These are phyloP conservation scores for Aspergillus ochraceus DNA, from an alignment of 2,329 filamentous ascomycete genomes.

Conservation along the genomic window DNA sequence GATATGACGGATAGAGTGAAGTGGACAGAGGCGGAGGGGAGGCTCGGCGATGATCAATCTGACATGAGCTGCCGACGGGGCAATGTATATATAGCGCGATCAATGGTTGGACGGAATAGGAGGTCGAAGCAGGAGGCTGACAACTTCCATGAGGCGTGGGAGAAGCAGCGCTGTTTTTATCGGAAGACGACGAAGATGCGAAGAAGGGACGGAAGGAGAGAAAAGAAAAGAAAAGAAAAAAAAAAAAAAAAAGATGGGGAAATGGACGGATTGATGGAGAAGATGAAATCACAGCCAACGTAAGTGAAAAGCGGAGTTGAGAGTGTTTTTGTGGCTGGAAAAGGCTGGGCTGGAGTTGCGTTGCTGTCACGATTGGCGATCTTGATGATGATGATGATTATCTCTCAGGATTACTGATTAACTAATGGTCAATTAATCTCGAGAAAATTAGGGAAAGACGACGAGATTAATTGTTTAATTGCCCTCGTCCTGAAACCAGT, in stretches of 20 bases:
- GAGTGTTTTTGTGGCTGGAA: neutral
- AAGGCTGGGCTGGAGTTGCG: neutral
- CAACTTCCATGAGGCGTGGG: neutral
- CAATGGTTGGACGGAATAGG: neutral
- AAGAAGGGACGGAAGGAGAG: neutral
- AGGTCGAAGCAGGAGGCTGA: neutral
- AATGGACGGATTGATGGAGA: neutral
- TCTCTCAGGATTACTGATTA: too few species aligned
- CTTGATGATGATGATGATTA: neutral
- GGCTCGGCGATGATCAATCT: slow-evolving; percentile 3
- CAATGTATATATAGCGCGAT: neutral
- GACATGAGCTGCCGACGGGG: neutral
- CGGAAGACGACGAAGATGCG: neutral
- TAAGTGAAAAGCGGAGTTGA: neutral
- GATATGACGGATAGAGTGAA: slow-evolving; percentile 6
- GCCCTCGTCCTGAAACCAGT: neutral
- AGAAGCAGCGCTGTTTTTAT: neutral
- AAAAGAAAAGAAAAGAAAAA: neutral
- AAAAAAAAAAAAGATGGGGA: neutral
- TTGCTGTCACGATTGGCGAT: neutral
- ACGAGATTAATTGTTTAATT: neutral
- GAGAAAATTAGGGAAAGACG: too few species aligned
- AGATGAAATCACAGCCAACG: neutral
- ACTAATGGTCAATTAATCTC: too few species aligned
- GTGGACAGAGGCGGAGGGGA: slow-evolving; percentile 5